These are phyloP conservation scores for Fusarium newnesense DNA, from an alignment of 2,329 filamentous ascomycete species.

Conservation along the genomic window DNA sequence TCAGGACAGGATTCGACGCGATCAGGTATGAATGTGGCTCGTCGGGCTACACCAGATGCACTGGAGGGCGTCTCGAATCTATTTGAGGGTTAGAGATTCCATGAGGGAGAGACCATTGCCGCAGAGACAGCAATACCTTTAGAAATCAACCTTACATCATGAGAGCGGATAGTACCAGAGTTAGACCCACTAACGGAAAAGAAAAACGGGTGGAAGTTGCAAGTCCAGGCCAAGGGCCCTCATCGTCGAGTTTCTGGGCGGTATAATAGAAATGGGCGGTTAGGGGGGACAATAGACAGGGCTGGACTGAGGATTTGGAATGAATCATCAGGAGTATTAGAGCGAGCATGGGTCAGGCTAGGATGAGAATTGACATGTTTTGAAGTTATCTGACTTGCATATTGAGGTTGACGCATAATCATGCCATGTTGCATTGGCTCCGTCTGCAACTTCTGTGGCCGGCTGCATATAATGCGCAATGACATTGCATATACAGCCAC, in stretches of 20 bases:
- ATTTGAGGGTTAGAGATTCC: conserved; percentile 51
- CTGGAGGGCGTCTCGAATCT: conserved; percentile 66
- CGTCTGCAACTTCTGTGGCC: neutral
- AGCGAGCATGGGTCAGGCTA: conserved; percentile 36
- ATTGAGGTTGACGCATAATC: conserved; percentile 1
- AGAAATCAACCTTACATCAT: neutral
- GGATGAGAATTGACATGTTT: conserved; percentile 9
- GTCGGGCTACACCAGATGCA: conserved; percentile 58
- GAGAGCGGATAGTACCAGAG: conserved; percentile 6
- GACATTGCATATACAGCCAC: neutral
- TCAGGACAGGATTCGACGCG: conserved; percentile 44
- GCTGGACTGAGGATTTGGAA: conserved; percentile 15
- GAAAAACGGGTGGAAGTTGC: conserved; percentile 12
- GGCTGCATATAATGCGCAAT: conserved; percentile 1
- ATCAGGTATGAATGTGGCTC: conserved; percentile 43
- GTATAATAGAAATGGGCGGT: conserved; percentile 8
- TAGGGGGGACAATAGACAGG: conserved; percentile 27
- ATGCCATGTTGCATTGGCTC: neutral
- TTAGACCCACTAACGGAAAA: conserved; percentile 17
- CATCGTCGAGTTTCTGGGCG: neutral
- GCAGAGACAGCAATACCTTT: neutral
- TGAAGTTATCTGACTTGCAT: neutral
- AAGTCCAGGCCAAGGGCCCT: conserved; percentile 3
- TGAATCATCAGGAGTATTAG: conserved; percentile 35
- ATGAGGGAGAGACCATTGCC: neutral